Percentiles rank a stretch among this genome's conserved stretches.
phyloP scores from a whole-genome alignment of 441 rosid species.

The Eutrema salsugineum region DNA sequence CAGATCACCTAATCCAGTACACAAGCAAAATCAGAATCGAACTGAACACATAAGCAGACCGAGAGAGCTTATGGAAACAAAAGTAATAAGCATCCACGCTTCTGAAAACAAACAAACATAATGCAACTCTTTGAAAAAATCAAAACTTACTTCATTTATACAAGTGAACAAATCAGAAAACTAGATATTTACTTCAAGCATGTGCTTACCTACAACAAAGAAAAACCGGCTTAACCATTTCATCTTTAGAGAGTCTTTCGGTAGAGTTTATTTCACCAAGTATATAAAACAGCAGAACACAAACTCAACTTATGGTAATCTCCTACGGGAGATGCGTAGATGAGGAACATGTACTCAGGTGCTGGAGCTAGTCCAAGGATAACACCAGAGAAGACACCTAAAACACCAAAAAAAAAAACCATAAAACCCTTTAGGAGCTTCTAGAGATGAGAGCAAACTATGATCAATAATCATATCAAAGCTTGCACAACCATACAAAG shows the following conservation, averaged over 20 bases:
- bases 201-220: slow-evolving; percentile 5
- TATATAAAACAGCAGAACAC: neutral
- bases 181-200: no score
- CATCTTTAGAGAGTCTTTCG: neutral
- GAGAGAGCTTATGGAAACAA: no score
- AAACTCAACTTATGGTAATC: slow-evolving; percentile 20
- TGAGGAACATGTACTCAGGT: slow-evolving; percentile 42
- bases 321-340: slow-evolving; percentile 51
- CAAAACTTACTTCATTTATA: no score
- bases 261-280: neutral
- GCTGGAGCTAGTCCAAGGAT: slow-evolving; percentile 41
- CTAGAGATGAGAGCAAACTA: neutral
- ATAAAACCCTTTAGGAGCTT: neutral
- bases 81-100: no score
- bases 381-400: slow-evolving; percentile 39
- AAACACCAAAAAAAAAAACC: no score
- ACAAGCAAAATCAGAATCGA: no score
- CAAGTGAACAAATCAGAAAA: no score
- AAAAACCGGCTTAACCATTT: neutral
- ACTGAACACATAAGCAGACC: no score
- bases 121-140: no score
- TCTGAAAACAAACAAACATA: no score
- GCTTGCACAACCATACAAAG: no score
- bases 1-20: no score
- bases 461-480: neutral